Evolutionary conservation across 2,329 filamentous ascomycete genomes (phyloP).

Genomic region (Hortaea sp.): DNA sequence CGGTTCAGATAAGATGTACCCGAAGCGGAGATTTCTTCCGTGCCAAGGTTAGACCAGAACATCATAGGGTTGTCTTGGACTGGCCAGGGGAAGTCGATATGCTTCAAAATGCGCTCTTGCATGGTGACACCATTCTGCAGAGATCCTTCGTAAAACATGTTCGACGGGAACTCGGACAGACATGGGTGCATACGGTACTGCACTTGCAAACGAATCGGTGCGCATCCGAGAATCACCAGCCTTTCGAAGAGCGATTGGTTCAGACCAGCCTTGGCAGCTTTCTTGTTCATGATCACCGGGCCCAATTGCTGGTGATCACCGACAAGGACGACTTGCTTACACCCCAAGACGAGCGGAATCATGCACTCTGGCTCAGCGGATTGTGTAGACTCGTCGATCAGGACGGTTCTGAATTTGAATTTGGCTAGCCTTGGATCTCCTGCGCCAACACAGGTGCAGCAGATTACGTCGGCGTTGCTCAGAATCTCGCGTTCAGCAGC

Average conservation of each 20-base stretch:
- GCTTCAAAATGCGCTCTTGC: constrained; percentile 74
- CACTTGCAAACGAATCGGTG: constrained; percentile 86
- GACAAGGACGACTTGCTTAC: constrained; percentile 97
- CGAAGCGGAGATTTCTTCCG: constrained; percentile 95
- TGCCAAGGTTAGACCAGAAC: constrained; percentile 98
- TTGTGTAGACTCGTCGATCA: constrained; percentile 97
- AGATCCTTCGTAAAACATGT: constrained; percentile 99
- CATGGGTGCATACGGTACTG: constrained; percentile 99
- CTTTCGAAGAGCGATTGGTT: constrained; percentile 99
- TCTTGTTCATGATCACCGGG: constrained; percentile 99
- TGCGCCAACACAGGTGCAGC: constrained; percentile 95
- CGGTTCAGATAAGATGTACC: constrained; percentile 97
- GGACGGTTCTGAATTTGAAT: constrained; percentile 95
- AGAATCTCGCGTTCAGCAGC: constrained; percentile 91
- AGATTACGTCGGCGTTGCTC: constrained; percentile 92
- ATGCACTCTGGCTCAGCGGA: constrained; percentile 97
- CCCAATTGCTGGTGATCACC: constrained; percentile 97
- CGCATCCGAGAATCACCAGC: constrained; percentile 79
- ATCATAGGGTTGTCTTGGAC: constrained; percentile 92
- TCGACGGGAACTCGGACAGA: constrained; percentile 91
- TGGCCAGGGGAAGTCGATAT: constrained; percentile 98
- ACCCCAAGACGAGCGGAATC: constrained; percentile 93
- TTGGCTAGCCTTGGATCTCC: constrained; percentile 91
- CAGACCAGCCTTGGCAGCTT: constrained; percentile 91
- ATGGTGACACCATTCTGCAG: constrained; percentile 93